Conservation (phyloP, 2,329 filamentous ascomycete genomes). For the Diaporthe aspalathi region DNA sequence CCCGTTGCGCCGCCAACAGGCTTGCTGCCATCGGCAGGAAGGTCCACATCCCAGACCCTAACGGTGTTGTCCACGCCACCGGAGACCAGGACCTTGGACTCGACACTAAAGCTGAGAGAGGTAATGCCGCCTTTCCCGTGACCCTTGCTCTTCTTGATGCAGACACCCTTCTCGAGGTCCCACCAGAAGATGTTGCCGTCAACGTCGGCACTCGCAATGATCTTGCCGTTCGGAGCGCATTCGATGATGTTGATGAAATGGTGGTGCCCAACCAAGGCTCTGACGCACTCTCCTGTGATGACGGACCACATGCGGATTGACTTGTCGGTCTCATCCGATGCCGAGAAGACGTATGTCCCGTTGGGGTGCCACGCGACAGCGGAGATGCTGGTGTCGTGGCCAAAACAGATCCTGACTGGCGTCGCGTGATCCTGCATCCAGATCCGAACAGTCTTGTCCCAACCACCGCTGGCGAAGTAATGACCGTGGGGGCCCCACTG, state of each 20-base stretch:
- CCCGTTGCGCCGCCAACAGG: constrained; percentile 43
- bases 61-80: constrained; percentile 94
- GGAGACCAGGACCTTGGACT: constrained; percentile 90
- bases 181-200: constrained; percentile 93
- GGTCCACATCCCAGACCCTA: constrained; percentile 89
- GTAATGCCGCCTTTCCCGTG: constrained; percentile 95
- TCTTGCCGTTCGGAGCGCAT: constrained; percentile 87
- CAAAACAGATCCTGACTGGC: constrained; percentile 86
- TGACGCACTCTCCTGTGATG: constrained; percentile 85
- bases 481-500: constrained; percentile 93
- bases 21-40: constrained; percentile 73
- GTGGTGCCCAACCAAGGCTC: constrained; percentile 91
- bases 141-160: constrained; percentile 92
- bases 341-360: constrained; percentile 91
- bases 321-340: constrained; percentile 85
- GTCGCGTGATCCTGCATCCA: constrained; percentile 96
- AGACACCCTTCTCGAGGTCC: constrained; percentile 87
- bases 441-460: constrained; percentile 89
- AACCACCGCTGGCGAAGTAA: constrained; percentile 90
- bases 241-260: constrained; percentile 88
- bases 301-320: constrained; percentile 98
- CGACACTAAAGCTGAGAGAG: constrained; percentile 92
- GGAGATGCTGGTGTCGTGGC: constrained; percentile 94
- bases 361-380: constrained; percentile 95
- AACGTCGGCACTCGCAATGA: constrained; percentile 90